Base-by-base conservation (phyloP, 208 protist genomes). In the Wallacemonas sp. region DNA sequence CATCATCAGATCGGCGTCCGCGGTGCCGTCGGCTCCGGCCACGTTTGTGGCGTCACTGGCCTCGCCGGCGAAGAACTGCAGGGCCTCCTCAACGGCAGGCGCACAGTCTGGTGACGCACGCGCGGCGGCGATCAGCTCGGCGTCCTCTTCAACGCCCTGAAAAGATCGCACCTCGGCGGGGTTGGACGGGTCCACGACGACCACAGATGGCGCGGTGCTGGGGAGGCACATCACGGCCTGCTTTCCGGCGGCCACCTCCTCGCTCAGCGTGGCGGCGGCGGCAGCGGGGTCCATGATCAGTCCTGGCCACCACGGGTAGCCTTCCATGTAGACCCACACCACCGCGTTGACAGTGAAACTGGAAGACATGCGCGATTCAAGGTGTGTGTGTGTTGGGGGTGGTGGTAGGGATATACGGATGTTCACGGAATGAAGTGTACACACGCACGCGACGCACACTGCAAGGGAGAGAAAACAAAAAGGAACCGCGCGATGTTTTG, bases 231-330 rank as follows among this genome's bases (percentile, higher is more conserved):
- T 60, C 6, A 95, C 80, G 29, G 76, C 81, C 65, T 72, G n/a
- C 76, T 83, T 26, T 70, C 76, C 47, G 72, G 80, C 17, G 83
- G 52, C 29, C 0, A 58, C n/a, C 27, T 69, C 61, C 61, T 68
- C 57, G 5, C 52, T 68, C 11, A 41, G 49, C 16, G 43, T 55
- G 6, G 6, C 19, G 12, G 73, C 74, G 23, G 70, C 23, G 21
- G 48, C 48, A 1, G 49, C 52, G 1, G 85, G 77, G 68, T 92
- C 86, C 0, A 87, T 19, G 24, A 95, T 78, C 1, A 90, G 56
- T 3, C 79, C 83, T 0, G 89, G 89, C 87, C 89, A 95, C 87
- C 89, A 95, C n/a, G 89, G 89, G 63, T 88, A 90, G 46, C 70
- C 86, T 12, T 61, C 43, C 72, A 87, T 79, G 68, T 93, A 89